Evolutionary conservation across 345 rosid species (phyloP).

Genomic region (Mercurialis annua): DNA sequence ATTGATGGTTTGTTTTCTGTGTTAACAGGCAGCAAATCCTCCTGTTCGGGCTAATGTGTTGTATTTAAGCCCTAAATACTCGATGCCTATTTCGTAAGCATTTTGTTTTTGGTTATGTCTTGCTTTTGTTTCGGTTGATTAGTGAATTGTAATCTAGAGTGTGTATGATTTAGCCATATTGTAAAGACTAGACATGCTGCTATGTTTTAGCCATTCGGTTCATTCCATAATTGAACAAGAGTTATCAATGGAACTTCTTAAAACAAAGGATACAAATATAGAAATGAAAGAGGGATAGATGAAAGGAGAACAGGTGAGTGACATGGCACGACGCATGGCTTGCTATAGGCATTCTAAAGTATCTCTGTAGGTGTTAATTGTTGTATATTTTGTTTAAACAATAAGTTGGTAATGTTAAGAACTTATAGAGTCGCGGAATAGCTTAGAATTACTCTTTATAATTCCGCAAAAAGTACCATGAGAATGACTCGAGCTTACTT

Average conservation of each 20-base stretch:
- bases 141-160: background rate
- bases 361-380: background rate
- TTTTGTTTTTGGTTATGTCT: conserved; percentile 21
- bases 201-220: background rate
- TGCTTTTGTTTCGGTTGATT: conserved; percentile 1
- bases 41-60: conserved; percentile 89
- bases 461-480: background rate
- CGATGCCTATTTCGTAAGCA: conserved; percentile 73
- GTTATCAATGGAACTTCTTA: background rate
- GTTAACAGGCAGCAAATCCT: conserved; percentile 66
- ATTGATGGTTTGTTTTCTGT: conserved; percentile 14
- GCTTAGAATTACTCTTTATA: background rate
- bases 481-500: too few relatives aligned
- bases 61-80: conserved; percentile 65
- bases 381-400: background rate
- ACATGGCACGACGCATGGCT: background rate
- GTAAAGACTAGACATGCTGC: too few relatives aligned
- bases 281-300: background rate
- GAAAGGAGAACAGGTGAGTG: background rate
- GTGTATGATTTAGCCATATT: background rate
- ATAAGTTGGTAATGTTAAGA: background rate
- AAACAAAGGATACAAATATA: background rate
- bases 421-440: background rate
- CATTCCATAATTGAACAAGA: background rate
- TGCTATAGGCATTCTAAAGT: background rate